Evolutionary conservation across 2,329 filamentous ascomycete species (phyloP), one percentile per base, ranked within the genome.

Genomic region (Epichloe gansuensis): DNA sequence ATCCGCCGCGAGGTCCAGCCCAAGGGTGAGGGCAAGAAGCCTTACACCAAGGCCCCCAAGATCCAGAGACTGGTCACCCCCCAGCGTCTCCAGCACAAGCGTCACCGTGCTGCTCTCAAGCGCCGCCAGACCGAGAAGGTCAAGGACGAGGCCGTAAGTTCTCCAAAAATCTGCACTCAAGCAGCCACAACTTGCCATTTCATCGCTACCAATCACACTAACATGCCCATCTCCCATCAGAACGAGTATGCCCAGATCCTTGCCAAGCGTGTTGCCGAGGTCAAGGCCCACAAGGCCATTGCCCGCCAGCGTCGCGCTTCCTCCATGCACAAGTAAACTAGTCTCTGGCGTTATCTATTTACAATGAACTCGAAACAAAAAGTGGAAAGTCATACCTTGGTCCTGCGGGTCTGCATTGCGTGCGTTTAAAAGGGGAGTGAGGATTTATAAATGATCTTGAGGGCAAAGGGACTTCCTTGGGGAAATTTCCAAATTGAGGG

Each of bases 21-120:
- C 72, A 95, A 95, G 86, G 87, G 85, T 71, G 93, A 97, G 82
- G 91, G 89, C 77, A 94, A 93, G 80, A 86, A 88, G 78, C 77
- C 90, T 67, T 97, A 97, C 85, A 96, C 91, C 86, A 98, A 98
- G 88, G 93, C 93, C 68, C 93, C 93, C 75, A 94, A 91, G 83
- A 98, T 98, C 78, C 93, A 98, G 85, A 89, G 93, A 74, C 89
- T 98, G 67, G 89, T 98, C 68, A 98, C 93, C 70, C 93, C 93
- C 74, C 93, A 97, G 80, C 93, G 93, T 74, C 89, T 98, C 71
- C 93, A 98, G 84, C 93, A 95, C 87, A 98, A 97, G 88, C 89
- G 93, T 70, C 93, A 97, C 82, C 83, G 90, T 66, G 79, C 94
- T 68, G 91, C 93, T 69, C 86, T 98, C 78, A 98, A 98, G 89